Percentiles rank a stretch among this genome's conserved stretches.
These are phyloP conservation scores for Kodamaea suecica DNA, from an alignment of 1,139 yeast species.

Conservation along the genomic window DNA sequence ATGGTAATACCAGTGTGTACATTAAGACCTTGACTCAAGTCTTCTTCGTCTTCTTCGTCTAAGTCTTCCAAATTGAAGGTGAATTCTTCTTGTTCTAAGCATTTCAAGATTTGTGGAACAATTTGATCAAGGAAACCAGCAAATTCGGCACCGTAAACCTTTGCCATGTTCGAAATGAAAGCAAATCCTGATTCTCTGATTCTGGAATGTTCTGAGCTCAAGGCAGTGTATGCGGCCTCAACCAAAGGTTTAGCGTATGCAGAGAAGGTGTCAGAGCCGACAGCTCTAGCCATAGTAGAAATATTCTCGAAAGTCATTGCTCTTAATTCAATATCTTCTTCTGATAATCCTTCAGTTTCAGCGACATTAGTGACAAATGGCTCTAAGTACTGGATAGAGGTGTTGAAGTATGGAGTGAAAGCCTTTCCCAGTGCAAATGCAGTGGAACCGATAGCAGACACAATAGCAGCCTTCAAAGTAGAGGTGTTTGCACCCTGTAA, in stretches of 20 bases:
- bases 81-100: constrained; percentile 81
- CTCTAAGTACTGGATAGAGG: constrained; percentile 75
- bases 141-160: constrained; percentile 88
- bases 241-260: constrained; percentile 86
- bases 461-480: constrained; percentile 80
- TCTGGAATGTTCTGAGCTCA: constrained; percentile 75
- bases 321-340: constrained; percentile 79
- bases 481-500: constrained; percentile 63
- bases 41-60: constrained; percentile 47
- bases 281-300: constrained; percentile 95
- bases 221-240: constrained; percentile 80
- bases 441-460: constrained; percentile 94
- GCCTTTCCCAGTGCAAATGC: constrained; percentile 93
- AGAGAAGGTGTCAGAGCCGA: constrained; percentile 84
- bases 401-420: constrained; percentile 80
- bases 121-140: constrained; percentile 80
- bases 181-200: constrained; percentile 94
- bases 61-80: constrained; percentile 46
- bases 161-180: constrained; percentile 92
- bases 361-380: constrained; percentile 70
- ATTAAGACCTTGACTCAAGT: constrained; percentile 66
- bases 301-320: constrained; percentile 91
- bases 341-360: constrained; percentile 66
- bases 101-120: constrained; percentile 78
- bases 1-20: constrained; percentile 94